These are phyloP conservation scores for Trichoderma lentiforme DNA, from an alignment of 2,329 filamentous ascomycete genomes.

Conservation along the genomic window DNA sequence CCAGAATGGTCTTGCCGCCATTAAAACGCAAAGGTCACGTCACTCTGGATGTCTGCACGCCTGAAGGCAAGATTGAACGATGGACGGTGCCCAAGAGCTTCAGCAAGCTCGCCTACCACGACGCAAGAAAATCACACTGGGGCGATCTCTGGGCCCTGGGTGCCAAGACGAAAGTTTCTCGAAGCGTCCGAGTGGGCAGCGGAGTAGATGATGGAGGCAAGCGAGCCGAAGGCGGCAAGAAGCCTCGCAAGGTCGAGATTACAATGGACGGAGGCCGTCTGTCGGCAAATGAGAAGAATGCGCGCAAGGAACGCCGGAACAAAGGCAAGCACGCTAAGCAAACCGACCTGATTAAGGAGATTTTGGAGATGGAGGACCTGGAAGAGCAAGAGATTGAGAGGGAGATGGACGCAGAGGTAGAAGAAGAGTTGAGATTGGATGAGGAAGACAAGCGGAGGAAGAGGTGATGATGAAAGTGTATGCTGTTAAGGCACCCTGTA, in stretches of 20 bases:
- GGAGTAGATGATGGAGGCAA: conserved; percentile 47
- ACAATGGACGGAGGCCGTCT: conserved; percentile 35
- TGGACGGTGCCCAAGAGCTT: conserved; percentile 88
- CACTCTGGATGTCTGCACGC: conserved; percentile 86
- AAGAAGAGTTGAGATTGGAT: conserved; percentile 26
- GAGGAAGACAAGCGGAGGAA: neutral
- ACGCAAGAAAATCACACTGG: conserved; percentile 87
- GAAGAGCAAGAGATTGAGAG: conserved; percentile 31
- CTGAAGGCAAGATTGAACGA: conserved; percentile 78
- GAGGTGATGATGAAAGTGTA: neutral
- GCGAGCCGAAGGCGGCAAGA: conserved; percentile 41
- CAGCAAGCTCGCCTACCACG: conserved; percentile 78
- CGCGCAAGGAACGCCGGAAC: conserved; percentile 36
- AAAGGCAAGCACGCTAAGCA: conserved; percentile 41
- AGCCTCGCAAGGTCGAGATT: conserved; percentile 37
- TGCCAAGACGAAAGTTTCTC: conserved; percentile 73
- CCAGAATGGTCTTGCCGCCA: conserved; percentile 73
- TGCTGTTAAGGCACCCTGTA: neutral
- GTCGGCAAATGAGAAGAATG: conserved; percentile 38
- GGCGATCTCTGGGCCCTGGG: conserved; percentile 95
- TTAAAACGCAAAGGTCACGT: conserved; percentile 88
- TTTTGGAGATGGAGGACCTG: conserved; percentile 34
- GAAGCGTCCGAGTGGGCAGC: conserved; percentile 59
- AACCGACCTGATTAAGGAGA: conserved; percentile 40
- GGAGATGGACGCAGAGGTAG: conserved; percentile 33